Percentiles rank a stretch among this genome's conserved stretches.
Conservation (phyloP, 257 asterid species). For the Nicotiana tabacum region DNA sequence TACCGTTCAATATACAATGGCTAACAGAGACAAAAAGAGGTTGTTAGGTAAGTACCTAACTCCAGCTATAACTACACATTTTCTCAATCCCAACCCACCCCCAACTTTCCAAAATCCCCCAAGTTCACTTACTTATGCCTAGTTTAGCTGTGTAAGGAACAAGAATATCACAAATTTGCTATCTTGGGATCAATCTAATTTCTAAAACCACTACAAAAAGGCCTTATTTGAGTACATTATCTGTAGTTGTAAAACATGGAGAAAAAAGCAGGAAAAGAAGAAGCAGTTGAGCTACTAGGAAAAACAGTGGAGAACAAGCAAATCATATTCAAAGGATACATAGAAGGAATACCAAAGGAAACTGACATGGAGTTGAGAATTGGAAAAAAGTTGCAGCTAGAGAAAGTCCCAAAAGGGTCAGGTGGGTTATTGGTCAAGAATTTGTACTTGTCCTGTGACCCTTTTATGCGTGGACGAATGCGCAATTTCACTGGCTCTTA, state of each 20-base stretch:
- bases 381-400: slow-evolving; percentile 46
- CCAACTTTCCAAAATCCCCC: neutral
- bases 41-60: neutral
- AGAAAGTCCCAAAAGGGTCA: slow-evolving; percentile 66
- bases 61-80: neutral
- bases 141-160: too few relatives aligned
- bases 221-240: too few relatives aligned
- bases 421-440: slow-evolving; percentile 64
- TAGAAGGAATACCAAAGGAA: slow-evolving; percentile 59
- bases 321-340: slow-evolving; percentile 64
- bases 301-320: slow-evolving; percentile 57
- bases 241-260: neutral
- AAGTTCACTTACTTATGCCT: neutral
- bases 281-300: slow-evolving; percentile 5
- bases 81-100: neutral
- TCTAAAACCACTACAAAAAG: neutral
- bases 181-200: neutral
- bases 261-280: neutral
- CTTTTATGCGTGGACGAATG: slow-evolving; percentile 92
- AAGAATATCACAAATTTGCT: too few relatives aligned
- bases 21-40: neutral
- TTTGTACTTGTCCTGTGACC: slow-evolving; percentile 89
- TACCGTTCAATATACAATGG: too few relatives aligned
- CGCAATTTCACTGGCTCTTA: slow-evolving; percentile 70
- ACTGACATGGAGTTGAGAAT: slow-evolving; percentile 66